Evolutionary conservation across 2,329 filamentous ascomycete genomes (phyloP).

Genomic region (Apiospora kogelbergensis): DNA sequence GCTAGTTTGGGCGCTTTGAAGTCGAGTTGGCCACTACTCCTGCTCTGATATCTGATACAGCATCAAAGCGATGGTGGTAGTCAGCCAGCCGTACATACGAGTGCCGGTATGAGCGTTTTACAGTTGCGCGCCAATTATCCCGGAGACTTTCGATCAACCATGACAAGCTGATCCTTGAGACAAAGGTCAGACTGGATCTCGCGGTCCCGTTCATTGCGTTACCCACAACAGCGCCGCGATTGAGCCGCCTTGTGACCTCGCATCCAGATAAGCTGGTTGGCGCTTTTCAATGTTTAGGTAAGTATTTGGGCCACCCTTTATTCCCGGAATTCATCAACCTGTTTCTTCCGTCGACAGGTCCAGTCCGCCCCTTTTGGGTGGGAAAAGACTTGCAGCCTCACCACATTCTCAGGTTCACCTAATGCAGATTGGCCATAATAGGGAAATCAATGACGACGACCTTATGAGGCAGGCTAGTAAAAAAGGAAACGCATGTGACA

Average conservation of each 20-base stretch:
- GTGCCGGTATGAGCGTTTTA: slow-evolving; percentile 5
- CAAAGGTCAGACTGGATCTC: slow-evolving; percentile 3
- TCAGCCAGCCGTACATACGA: background rate
- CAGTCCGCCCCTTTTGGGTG: background rate
- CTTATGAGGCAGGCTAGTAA: background rate
- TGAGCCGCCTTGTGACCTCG: slow-evolving; percentile 1
- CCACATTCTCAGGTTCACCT: background rate
- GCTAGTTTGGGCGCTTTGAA: background rate
- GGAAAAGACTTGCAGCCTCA: slow-evolving; percentile 7
- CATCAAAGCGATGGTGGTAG: background rate
- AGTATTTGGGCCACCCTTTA: background rate
- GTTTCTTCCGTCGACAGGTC: slow-evolving; percentile 1
- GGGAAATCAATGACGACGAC: background rate
- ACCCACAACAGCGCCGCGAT: slow-evolving; percentile 1
- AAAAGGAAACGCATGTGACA: background rate
- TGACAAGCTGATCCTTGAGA: background rate
- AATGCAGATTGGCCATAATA: background rate
- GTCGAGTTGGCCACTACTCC: background rate
- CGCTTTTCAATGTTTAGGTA: background rate
- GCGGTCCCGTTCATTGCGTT: background rate
- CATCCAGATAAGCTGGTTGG: background rate
- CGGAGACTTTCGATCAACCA: background rate
- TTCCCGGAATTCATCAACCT: background rate
- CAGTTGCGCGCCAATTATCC: background rate
- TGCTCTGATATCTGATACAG: background rate